Base-by-base conservation (phyloP, 139 green algal genomes). In the Monoraphidium neglectum region DNA sequence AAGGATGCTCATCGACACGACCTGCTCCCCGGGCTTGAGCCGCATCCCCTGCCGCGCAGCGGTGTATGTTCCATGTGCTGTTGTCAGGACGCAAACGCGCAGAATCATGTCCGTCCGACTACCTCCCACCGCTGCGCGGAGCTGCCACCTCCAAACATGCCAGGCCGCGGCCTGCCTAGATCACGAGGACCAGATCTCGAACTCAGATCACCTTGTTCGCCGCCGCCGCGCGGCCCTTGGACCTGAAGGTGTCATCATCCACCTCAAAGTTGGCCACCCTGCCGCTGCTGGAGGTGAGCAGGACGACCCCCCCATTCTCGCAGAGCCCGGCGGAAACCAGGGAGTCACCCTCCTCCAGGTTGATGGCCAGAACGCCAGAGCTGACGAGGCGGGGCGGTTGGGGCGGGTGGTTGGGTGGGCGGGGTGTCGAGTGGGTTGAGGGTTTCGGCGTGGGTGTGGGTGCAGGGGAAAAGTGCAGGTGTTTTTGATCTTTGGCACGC, bases 1-100 rank as follows among this genome's bases (percentile, higher is more conserved):
- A 59, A 93, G 75, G 23, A 93, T 65, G 56, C 72, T 66, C 83
- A 94, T 84, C 33, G 77, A 84, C 24, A 91, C 84, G 10, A 94
- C 1, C 2, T 36, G 24, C 56, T 80, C 79, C 0, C 66, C 71
- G 1, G 38, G 38, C 1, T 69, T 51, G 28, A 92, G 40, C 49
- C 65, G 70, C 70, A 93, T 89, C 6, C 75, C 69, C 75, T 86
- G 71, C 57, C 71, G 12, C 30, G 16, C 24, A 26, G 18, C 23
- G n/a, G 43, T 8, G 43, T 51, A 12, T 8, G 43, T 51, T 51
- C 12, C 43, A 51, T 8, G 43, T 8, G 8, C 12, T 51, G 12
- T 8, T 8, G 43, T 51, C 43, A 51, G 8, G 12, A 51, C 8
- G 43, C 12, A 8, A 51, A 51, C 43, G 8, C 43, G 12, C 43